Evolutionary conservation across 2,329 filamentous ascomycete species (phyloP).

Genomic region (Colletotrichum sp.): DNA sequence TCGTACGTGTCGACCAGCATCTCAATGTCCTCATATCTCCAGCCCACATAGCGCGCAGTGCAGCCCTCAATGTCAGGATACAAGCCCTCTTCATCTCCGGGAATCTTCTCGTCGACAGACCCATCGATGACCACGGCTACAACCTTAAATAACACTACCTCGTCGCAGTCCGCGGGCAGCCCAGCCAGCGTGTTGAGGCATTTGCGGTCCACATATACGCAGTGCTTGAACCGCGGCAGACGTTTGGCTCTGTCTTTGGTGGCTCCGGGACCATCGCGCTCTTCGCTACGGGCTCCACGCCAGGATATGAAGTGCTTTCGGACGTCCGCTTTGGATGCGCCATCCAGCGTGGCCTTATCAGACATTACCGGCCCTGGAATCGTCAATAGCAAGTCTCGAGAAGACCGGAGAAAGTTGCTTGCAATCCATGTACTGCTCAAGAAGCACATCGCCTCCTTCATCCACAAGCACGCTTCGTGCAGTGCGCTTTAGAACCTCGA

Average conservation of each 20-base stretch:
- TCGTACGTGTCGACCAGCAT: background rate
- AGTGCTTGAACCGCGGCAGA: background rate
- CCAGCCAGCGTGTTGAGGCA: background rate
- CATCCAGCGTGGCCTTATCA: background rate
- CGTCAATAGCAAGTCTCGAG: background rate
- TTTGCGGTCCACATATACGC: background rate
- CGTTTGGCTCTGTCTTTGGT: background rate
- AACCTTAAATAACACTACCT: too few species aligned
- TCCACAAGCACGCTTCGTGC: background rate
- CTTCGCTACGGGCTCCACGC: background rate
- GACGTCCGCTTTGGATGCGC: background rate
- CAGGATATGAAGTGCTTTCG: background rate
- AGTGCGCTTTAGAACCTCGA: background rate
- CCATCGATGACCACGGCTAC: background rate
- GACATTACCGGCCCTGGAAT: background rate
- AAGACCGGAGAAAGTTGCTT: background rate
- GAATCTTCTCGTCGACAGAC: background rate
- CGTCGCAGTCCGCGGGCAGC: background rate
- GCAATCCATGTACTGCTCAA: slow-evolving; percentile 7
- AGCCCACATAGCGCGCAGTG: background rate
- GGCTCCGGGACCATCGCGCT: background rate
- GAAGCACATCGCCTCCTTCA: background rate
- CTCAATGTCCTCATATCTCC: background rate
- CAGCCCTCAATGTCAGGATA: background rate
- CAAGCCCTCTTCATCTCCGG: background rate